Evolutionary conservation across 148 eudicot genomes (phyloP).

Genomic region (Limonium bicolor): DNA sequence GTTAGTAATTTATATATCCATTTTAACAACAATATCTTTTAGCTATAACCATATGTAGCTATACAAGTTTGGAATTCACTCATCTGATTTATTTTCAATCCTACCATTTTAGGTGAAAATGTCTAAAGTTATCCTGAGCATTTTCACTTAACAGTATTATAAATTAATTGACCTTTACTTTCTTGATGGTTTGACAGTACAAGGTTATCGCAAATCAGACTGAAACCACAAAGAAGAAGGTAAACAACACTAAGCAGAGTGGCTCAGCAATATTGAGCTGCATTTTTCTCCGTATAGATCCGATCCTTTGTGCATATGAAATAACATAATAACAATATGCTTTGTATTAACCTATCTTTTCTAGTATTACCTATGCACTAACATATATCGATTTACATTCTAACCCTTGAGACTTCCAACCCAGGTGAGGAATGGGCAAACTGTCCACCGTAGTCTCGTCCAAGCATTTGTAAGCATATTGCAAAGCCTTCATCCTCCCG

Average conservation of each 20-base stretch:
- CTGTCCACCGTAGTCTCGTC: conserved; percentile 33
- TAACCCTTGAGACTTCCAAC: background rate
- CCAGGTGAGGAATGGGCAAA: conserved; percentile 49
- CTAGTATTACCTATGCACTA: background rate
- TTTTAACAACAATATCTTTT: background rate
- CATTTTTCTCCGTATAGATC: background rate
- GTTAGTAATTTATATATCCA: no score
- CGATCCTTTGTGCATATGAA: background rate
- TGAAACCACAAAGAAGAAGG: conserved; percentile 74
- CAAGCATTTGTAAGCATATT: conserved; percentile 48
- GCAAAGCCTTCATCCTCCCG: no score
- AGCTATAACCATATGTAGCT: background rate
- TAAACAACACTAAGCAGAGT: no score
- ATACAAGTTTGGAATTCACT: background rate
- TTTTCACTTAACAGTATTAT: no score
- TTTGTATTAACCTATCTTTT: background rate
- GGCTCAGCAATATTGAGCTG: no score
- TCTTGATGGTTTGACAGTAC: conserved; percentile 20
- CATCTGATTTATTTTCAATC: background rate
- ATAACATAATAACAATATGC: background rate
- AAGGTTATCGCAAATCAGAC: conserved; percentile 29
- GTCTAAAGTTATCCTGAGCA: background rate
- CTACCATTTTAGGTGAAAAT: background rate
- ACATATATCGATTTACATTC: background rate
- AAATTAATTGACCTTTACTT: no score